Conservation (phyloP, 2,329 filamentous ascomycete species). For the Coniella lustricola region DNA sequence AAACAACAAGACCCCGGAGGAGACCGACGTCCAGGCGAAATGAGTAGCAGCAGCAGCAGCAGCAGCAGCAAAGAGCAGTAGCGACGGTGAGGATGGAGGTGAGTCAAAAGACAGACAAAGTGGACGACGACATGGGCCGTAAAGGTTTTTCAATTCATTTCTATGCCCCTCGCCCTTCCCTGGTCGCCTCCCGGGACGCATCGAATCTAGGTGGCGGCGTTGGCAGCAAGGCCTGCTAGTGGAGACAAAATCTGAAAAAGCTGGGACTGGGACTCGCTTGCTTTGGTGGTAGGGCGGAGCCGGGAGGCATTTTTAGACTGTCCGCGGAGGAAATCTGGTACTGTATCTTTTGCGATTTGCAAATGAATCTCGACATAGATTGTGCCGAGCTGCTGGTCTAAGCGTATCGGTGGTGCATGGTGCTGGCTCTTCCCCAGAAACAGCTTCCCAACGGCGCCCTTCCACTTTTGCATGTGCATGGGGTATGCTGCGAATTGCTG, state of each 20-base stretch:
- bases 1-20: neutral
- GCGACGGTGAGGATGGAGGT: neutral
- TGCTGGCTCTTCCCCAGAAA: too few species aligned
- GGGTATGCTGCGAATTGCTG: too few species aligned
- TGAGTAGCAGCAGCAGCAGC: too few species aligned
- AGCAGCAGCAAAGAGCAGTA: too few species aligned
- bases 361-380: slow-evolving; percentile 15
- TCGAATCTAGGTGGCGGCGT: slow-evolving; percentile 3
- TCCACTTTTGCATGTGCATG: too few species aligned
- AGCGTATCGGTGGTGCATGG: too few species aligned
- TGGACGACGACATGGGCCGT: neutral
- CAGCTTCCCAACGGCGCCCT: too few species aligned
- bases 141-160: slow-evolving; percentile 4
- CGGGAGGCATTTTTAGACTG: neutral
- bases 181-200: neutral
- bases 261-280: slow-evolving; percentile 9
- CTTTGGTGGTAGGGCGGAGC: slow-evolving; percentile 7
- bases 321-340: slow-evolving; percentile 9
- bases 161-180: too few species aligned
- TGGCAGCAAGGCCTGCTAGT: slow-evolving; percentile 2
- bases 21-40: too few species aligned
- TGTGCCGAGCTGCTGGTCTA: neutral
- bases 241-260: slow-evolving; percentile 9
- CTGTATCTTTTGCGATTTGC: slow-evolving; percentile 13
- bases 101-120: neutral